Base-by-base conservation (phyloP, 106 monocot species). In the Xerophyta viscosa region DNA sequence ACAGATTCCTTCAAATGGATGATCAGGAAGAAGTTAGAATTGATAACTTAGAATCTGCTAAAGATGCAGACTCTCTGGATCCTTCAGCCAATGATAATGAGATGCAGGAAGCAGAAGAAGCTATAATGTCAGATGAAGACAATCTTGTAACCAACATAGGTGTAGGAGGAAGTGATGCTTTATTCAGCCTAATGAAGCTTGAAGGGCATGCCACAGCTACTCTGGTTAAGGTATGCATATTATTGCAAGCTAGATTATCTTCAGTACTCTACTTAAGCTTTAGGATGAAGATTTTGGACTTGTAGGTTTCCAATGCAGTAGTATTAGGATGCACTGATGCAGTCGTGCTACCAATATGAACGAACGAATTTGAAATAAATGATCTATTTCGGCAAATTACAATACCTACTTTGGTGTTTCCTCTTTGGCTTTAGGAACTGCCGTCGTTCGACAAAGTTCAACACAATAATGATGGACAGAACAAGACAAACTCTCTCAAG, bases 71-170 rank as follows among this genome's bases (percentile, higher is more conserved):
- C 0, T 18, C 8, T 31, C 41, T 37, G n/a, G 55, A 43, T 18
- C 2, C 48, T 11, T 37, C 39, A 47, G 37, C 12, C 9, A 27
- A 66, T 48, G 72, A 65, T 6, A 41, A 36, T 20, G 43, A 54
- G 50, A 4, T 27, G 11, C 30, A 43, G 39, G 76, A 66, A 63
- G 48, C 50, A 24, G 70, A 75, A 52, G 60, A 66, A 72, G 37
- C 10, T 68, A 11, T 31, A n/a, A 74, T 72, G 8, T 30, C 63
- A 20, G 88, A 88, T 56, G 68, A 25, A 31, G 96, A 90, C 28
- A 68, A 89, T 29, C 73, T 98, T 39, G 74, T 98, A 29, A 90
- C 66, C 44, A 98, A 98, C 59, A 69, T 98, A 26, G 76, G 74
- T 4, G 12, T 27, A 18, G 27, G 47, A 57, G 24, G 52, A 23